Evolutionary conservation across 2,329 filamentous ascomycete species (phyloP), one percentile per base, ranked within the genome.

Genomic region (Calonectria fujianensis): DNA sequence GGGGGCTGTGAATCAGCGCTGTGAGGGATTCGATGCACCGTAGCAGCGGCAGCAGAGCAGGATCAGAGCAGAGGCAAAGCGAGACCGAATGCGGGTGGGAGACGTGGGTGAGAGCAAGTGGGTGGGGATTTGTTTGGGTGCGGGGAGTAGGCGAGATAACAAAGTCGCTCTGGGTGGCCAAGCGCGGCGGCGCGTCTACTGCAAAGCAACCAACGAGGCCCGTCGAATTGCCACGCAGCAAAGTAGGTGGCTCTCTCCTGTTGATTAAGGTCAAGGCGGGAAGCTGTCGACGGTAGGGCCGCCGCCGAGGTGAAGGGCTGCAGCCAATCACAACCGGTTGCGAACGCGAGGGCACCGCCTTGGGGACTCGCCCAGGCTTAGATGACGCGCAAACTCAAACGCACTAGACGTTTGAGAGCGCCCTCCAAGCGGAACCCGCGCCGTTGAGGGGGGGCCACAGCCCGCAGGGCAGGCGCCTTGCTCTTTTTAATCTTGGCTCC

Each of bases 351-450:
- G 20, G 65, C 31, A 45, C 48, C 35, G 65, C 48, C 50, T 57
- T 31, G 7, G n/a, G 35, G 20, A 4, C 31, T 39, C 37, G 50
- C n/a, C 31, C 32, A n/a, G 65, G 39, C 52, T 27, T 70, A 57
- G 39, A 61, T 59, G 67, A 70, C 52, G 39, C 67, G 57, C 67
- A 63, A 61, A 52, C 64, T 35, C 41, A 51, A 66, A 51, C 57
- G 45, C 45, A 48, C 45, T 48, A 48, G 45, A 48, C 45, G 57
- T 63, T 63, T 63, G 35, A 61, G 57, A 16, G 16, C 24, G 13
- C 54, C 54, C n/a, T 61, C 57, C 57, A 61, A 61, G 35, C 57
- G 57, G 57, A 39, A 39, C 37, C 27, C 16, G 24, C n/a, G 24
- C 35, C 57, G 35, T 29, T 41, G 24, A 32, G 31, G 9, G 31